Evolutionary conservation across 1,139 yeast genomes (phyloP).

Genomic region (Magnusiomyces ingens): DNA sequence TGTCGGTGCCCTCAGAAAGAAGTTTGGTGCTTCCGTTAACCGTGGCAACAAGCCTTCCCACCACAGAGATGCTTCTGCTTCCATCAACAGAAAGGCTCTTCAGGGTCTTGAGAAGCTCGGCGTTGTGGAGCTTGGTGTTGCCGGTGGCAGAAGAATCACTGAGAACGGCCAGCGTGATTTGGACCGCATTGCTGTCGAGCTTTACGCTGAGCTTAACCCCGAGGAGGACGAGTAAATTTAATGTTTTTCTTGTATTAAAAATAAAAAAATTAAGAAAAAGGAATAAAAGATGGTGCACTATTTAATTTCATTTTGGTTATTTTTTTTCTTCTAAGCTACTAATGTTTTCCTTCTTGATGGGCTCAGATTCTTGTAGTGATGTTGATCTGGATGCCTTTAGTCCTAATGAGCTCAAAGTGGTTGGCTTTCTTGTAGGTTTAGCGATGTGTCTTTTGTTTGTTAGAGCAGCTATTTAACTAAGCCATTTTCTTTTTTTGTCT

Average conservation of each 20-base stretch:
- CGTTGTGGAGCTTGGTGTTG: conserved; percentile 91
- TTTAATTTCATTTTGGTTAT: too few species aligned
- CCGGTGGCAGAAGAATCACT: conserved; percentile 99
- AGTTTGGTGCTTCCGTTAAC: conserved; percentile 99
- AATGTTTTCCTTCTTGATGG: neutral
- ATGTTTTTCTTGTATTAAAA: conserved; percentile 5
- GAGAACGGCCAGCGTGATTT: conserved; percentile 99
- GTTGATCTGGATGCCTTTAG: too few species aligned
- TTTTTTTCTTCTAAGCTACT: too few species aligned
- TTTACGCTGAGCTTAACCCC: conserved; percentile 88
- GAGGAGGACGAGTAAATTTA: conserved; percentile 39
- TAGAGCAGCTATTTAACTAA: neutral
- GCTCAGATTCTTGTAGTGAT: too few species aligned
- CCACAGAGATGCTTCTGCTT: conserved; percentile 99
- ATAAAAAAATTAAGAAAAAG: neutral
- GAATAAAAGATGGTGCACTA: neutral
- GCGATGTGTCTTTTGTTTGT: neutral
- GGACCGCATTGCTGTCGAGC: conserved; percentile 99
- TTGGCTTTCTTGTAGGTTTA: too few species aligned
- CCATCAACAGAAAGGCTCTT: conserved; percentile 96
- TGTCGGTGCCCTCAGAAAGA: conserved; percentile 98
- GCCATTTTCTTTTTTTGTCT: neutral
- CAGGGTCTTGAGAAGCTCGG: conserved; percentile 99
- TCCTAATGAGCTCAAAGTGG: too few species aligned
- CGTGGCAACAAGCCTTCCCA: conserved; percentile 99